These are phyloP conservation scores for Phaffomyces thermotolerans DNA, from an alignment of 805 yeast species.

Conservation along the genomic window DNA sequence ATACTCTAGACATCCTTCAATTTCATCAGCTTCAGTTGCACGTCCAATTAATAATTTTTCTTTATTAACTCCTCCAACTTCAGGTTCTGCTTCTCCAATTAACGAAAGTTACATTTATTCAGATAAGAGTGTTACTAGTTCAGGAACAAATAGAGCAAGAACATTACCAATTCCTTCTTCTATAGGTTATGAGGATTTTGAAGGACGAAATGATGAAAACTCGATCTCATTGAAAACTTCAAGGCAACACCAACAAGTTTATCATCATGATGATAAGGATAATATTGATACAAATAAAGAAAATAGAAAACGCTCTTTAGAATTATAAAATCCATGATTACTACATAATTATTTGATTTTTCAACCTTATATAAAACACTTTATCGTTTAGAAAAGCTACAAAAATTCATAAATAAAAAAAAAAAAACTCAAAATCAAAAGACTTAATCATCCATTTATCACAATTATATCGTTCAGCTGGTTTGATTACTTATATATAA, in stretches of 20 bases:
- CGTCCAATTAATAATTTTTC: not conserved
- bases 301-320: constrained; percentile 1
- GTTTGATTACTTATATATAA: too few relatives aligned
- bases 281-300: not conserved
- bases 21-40: not conserved
- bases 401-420: too few relatives aligned
- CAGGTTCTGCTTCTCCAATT: constrained; percentile 11
- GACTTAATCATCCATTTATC: too few relatives aligned
- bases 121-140: not conserved
- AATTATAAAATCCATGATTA: not conserved
- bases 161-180: not conserved
- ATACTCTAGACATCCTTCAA: constrained; percentile 2
- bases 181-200: not conserved
- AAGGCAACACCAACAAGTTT: not conserved
- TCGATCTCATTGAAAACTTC: not conserved
- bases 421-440: too few relatives aligned
- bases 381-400: too few relatives aligned
- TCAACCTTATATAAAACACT: too few relatives aligned
- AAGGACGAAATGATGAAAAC: not conserved
- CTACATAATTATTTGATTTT: too few relatives aligned
- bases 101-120: constrained; percentile 1
- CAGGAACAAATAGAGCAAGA: not conserved
- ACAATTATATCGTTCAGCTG: too few relatives aligned
- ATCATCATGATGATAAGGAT: not conserved
- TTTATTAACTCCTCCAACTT: constrained; percentile 9